A percentile compares a stretch with the other conserved stretches of the same genome.
phyloP scores from a whole-genome alignment of 345 rosid species.

The Mercurialis annua region DNA sequence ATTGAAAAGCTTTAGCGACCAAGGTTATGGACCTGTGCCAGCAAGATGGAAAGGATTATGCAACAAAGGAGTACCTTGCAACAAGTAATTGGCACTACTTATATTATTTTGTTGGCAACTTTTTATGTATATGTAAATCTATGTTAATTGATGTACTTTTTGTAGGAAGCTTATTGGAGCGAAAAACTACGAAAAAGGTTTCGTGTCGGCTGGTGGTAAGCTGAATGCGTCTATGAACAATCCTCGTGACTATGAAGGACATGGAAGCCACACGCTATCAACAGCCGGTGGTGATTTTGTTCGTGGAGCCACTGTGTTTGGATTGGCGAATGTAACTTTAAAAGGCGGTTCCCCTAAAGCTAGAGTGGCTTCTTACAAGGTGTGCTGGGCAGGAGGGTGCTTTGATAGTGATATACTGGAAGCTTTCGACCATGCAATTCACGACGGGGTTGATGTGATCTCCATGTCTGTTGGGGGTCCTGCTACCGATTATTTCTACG shows the following conservation, averaged over 20 bases:
- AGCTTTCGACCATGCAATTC: slow-evolving; percentile 67
- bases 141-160: not conserved
- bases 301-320: slow-evolving; percentile 44
- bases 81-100: slow-evolving; percentile 53
- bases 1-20: slow-evolving; percentile 49
- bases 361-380: slow-evolving; percentile 82
- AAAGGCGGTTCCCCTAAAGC: slow-evolving; percentile 88
- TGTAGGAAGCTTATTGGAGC: slow-evolving; percentile 80
- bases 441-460: slow-evolving; percentile 72
- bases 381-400: slow-evolving; percentile 74
- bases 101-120: too few species aligned
- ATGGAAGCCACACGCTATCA: slow-evolving; percentile 86
- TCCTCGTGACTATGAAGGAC: slow-evolving; percentile 77
- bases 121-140: not conserved
- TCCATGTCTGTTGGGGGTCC: slow-evolving; percentile 67
- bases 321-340: slow-evolving; percentile 60
- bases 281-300: slow-evolving; percentile 76
- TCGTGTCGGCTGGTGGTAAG: slow-evolving; percentile 37
- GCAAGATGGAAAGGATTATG: slow-evolving; percentile 82
- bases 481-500: slow-evolving; percentile 42
- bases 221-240: slow-evolving; percentile 49
- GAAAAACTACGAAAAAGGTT: slow-evolving; percentile 47
- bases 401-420: slow-evolving; percentile 70
- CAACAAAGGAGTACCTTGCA: slow-evolving; percentile 72
- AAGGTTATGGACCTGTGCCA: slow-evolving; percentile 57